A percentile compares a stretch with the other conserved stretches of the same genome.
These are phyloP conservation scores for Aspergillus hiratsukae DNA, from an alignment of 2,329 filamentous ascomycete species.

Conservation along the genomic window DNA sequence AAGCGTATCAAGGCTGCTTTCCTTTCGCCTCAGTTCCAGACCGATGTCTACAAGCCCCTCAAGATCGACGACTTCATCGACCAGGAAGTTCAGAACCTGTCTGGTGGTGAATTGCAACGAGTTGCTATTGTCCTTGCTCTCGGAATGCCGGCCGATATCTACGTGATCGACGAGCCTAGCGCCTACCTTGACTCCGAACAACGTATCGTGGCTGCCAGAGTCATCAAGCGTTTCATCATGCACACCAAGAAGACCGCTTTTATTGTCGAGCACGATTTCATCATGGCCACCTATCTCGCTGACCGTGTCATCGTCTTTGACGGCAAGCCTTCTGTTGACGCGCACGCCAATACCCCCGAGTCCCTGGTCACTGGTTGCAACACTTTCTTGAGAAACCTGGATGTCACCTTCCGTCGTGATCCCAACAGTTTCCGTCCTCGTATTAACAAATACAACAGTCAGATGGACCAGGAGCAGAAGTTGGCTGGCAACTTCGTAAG, in stretches of 20 bases:
- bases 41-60: constrained; percentile 98
- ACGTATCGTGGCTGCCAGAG: constrained; percentile 92
- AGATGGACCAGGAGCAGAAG: constrained; percentile 98
- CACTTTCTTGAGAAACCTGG: constrained; percentile 89
- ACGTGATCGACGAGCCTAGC: constrained; percentile 95
- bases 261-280: constrained; percentile 99
- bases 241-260: constrained; percentile 99
- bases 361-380: constrained; percentile 95
- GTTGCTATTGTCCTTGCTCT: constrained; percentile 97
- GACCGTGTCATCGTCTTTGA: constrained; percentile 99
- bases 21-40: constrained; percentile 96
- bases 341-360: constrained; percentile 85
- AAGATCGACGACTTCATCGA: constrained; percentile 99
- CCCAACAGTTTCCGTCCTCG: constrained; percentile 93
- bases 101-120: constrained; percentile 98
- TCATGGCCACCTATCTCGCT: constrained; percentile 80
- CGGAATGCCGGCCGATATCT: constrained; percentile 93
- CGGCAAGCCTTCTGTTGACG: constrained; percentile 80
- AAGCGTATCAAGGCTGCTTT: constrained; percentile 99
- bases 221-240: constrained; percentile 99
- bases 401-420: constrained; percentile 97
- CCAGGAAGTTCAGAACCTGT: constrained; percentile 98
- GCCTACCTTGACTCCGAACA: constrained; percentile 98
- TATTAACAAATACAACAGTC: constrained; percentile 96
- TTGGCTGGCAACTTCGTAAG: constrained; percentile 81